Evolutionary conservation across 208 protist species (phyloP), one percentile per base, ranked within the genome.

Genomic region (Phytomonas sp.): DNA sequence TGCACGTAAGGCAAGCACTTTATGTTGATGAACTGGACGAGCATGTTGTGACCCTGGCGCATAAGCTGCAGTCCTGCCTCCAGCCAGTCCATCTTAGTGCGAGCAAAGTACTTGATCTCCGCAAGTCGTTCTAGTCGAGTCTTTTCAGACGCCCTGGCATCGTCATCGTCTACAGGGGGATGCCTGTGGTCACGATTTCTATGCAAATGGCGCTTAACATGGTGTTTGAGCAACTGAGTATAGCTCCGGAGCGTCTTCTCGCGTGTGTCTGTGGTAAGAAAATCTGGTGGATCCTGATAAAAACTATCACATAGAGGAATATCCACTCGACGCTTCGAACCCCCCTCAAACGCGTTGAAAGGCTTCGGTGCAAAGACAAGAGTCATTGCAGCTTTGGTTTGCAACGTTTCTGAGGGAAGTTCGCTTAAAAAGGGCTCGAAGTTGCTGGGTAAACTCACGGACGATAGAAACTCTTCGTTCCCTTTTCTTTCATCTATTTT

Each of bases 1-100:
- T 99, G 99, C 26, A 99, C 89, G 82, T 99, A 99, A 68, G 99
- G 99, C 34, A 99, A 79, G 74, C 98, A 99, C 90, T 99, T 99
- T 74, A 99, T 90, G 80, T 99, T 99, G 82, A 99, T 99, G 26
- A 99, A 91, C 67, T 99, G 97, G 61, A 99, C 99, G 20, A 99
- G 93, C 98, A 99, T 99, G 87, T 99, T 99, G 88, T 99, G 99
- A 61, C 99, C 99, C 90, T 99, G 99, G 20, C 98, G 77, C 82
- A 98, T 98, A 32, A 99, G 81, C 94, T 99, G 99, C 66, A 99
- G 80, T 68, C 97, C 99, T 15, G 99, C 99, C 80, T 99, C 99
- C 17, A 99, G 92, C 99, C 99, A 99, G 76, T 99, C 99, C 72
- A 99, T 85, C 61, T 97, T 91, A 3, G 99, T 99, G 32, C 91